These are phyloP conservation scores for Cymbopogon flexuosus DNA, from an alignment of 202 grass and related monocot genomes.

Conservation along the genomic window DNA sequence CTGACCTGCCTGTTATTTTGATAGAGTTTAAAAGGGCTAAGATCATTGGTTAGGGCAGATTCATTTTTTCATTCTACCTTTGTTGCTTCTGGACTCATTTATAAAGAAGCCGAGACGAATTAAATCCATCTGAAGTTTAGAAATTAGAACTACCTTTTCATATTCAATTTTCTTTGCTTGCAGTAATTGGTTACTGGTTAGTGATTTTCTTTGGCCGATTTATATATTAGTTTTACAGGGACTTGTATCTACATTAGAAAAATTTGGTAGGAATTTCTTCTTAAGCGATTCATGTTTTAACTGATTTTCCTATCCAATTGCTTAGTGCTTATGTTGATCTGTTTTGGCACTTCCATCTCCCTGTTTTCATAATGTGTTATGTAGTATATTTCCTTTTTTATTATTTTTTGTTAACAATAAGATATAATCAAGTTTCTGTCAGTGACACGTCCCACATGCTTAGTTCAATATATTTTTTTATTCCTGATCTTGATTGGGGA, in stretches of 20 bases:
- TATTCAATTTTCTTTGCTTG: not conserved
- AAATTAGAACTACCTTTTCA: not conserved
- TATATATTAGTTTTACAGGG: not conserved
- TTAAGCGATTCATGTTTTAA: not conserved
- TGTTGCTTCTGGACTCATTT: not conserved
- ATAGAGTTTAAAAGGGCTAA: not conserved
- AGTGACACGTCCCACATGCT: no score
- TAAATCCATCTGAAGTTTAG: not conserved
- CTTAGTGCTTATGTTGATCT: not conserved
- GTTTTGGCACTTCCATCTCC: not conserved
- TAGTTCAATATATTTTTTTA: not conserved
- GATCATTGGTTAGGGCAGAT: not conserved
- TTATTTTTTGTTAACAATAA: not conserved
- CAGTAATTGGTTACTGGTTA: not conserved
- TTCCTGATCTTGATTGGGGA: not conserved
- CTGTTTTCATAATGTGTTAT: not conserved
- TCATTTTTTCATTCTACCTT: not conserved
- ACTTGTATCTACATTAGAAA: not conserved
- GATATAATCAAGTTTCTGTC: not conserved
- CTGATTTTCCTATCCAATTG: not conserved
- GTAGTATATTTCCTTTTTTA: not conserved
- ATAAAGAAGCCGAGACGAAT: constrained; percentile 7
- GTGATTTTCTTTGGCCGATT: not conserved
- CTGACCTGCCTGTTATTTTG: not conserved
- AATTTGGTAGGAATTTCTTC: not conserved